phyloP scores from a whole-genome alignment of 1,284 basidiomycete genomes.

The Boletus semigastroideus region DNA sequence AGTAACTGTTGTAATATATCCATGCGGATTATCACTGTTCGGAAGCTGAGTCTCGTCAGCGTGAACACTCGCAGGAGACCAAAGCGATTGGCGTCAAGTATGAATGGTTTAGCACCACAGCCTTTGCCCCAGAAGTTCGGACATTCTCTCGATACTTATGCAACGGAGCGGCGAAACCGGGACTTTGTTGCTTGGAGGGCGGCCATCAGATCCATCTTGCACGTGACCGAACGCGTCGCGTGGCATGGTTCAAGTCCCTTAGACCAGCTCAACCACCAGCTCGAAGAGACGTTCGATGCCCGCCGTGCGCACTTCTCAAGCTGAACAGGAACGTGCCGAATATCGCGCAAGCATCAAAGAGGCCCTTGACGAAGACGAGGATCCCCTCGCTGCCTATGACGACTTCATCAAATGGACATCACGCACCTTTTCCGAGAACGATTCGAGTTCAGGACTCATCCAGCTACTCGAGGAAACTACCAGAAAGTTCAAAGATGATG shows the following conservation, averaged over 20 bases:
- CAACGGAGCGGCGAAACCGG: neutral
- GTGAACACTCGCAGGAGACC: too few species aligned
- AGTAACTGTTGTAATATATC: too few species aligned
- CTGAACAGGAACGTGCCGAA: conserved; percentile 36
- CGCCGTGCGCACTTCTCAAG: conserved; percentile 27
- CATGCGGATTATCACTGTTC: too few species aligned
- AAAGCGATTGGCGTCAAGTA: too few species aligned
- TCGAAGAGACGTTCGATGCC: conserved; percentile 19
- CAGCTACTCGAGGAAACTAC: conserved; percentile 77
- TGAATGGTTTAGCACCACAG: too few species aligned
- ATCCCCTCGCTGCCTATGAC: conserved; percentile 56
- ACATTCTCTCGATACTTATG: too few species aligned
- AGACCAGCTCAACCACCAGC: neutral
- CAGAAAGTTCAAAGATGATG: conserved; percentile 76
- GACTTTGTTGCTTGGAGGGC: too few species aligned
- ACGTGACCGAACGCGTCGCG: conserved; percentile 36
- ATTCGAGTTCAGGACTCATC: conserved; percentile 57
- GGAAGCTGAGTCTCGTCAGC: too few species aligned
- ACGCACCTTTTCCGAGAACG: conserved; percentile 44
- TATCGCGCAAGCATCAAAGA: conserved; percentile 37
- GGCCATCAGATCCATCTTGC: too few species aligned
- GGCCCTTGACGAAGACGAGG: conserved; percentile 56
- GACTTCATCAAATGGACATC: conserved; percentile 66
- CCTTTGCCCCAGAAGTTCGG: too few species aligned
- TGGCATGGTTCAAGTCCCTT: conserved; percentile 2